Conservation (phyloP, 164 flowering plant genomes). For the Tetracentron sinense region DNA sequence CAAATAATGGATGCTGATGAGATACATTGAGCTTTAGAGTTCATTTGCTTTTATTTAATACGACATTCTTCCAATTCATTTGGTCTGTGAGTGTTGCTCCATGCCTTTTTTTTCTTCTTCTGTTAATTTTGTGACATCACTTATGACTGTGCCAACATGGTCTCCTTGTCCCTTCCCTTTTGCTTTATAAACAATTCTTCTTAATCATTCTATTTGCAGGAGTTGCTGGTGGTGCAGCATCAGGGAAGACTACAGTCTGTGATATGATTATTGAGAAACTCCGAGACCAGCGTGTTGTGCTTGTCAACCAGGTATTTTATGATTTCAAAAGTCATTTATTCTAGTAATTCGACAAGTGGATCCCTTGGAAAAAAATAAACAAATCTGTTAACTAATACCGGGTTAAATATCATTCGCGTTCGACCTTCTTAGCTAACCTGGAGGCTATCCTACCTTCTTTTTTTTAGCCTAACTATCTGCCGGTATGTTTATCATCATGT, state of each 20-base stretch:
- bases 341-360: neutral
- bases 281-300: slow-evolving; percentile 96
- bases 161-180: neutral
- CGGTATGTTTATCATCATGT: neutral
- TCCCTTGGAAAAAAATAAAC: too few species aligned
- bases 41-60: neutral
- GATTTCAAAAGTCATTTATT: slow-evolving; percentile 4
- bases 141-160: neutral
- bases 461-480: neutral
- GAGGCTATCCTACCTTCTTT: too few species aligned
- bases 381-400: too few species aligned
- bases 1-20: too few species aligned
- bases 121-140: neutral
- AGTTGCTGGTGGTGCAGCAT: slow-evolving; percentile 97
- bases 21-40: too few species aligned
- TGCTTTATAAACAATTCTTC: neutral
- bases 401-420: too few species aligned
- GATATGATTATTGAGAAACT: slow-evolving; percentile 96
- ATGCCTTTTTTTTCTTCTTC: neutral
- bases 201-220: slow-evolving; percentile 38
- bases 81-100: neutral
- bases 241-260: slow-evolving; percentile 97
- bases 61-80: neutral
- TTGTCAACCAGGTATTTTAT: slow-evolving; percentile 78
- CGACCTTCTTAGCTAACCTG: too few species aligned